Conservation (phyloP, 2,329 filamentous ascomycete species). For the Colletotrichum godetiae region DNA sequence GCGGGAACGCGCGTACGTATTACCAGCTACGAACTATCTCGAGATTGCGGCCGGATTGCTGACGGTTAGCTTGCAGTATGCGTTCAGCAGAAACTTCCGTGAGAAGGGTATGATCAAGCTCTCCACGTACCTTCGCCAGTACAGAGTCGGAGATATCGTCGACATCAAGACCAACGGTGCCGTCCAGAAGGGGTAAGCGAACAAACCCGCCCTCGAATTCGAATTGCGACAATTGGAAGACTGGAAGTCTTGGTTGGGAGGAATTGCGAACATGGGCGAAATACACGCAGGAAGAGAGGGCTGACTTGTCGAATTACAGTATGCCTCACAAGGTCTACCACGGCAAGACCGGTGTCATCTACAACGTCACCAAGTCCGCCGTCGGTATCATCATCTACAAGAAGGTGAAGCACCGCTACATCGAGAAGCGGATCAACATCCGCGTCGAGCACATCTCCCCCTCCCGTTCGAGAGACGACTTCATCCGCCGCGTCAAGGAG, state of each 20-base stretch:
- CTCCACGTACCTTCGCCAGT: conserved; percentile 93
- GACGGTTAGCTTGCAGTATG: conserved; percentile 68
- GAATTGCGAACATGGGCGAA: neutral
- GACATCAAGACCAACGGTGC: conserved; percentile 99
- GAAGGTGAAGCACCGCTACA: conserved; percentile 99
- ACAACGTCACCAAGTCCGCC: conserved; percentile 98
- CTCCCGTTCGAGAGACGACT: conserved; percentile 96
- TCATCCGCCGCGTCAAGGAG: conserved; percentile 94
- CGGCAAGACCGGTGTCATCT: conserved; percentile 97
- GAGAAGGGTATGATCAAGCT: conserved; percentile 94
- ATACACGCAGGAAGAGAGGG: neutral
- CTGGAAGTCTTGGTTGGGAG: neutral
- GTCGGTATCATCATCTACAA: conserved; percentile 99
- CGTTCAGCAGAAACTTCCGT: conserved; percentile 95
- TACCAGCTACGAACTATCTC: conserved; percentile 11
- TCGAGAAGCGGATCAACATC: conserved; percentile 99
- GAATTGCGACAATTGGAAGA: conserved; percentile 17
- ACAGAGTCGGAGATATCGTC: conserved; percentile 99
- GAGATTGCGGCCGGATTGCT: conserved; percentile 41
- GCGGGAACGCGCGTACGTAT: conserved; percentile 83
- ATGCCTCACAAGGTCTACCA: conserved; percentile 99
- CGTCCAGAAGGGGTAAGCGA: conserved; percentile 91
- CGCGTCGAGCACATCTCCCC: conserved; percentile 96
- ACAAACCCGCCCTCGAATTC: conserved; percentile 34
- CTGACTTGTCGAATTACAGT: conserved; percentile 63